Percentiles rank a stretch among this genome's conserved stretches.
phyloP scores from a whole-genome alignment of 208 protist genomes.

The Leishmania gerbilli region DNA sequence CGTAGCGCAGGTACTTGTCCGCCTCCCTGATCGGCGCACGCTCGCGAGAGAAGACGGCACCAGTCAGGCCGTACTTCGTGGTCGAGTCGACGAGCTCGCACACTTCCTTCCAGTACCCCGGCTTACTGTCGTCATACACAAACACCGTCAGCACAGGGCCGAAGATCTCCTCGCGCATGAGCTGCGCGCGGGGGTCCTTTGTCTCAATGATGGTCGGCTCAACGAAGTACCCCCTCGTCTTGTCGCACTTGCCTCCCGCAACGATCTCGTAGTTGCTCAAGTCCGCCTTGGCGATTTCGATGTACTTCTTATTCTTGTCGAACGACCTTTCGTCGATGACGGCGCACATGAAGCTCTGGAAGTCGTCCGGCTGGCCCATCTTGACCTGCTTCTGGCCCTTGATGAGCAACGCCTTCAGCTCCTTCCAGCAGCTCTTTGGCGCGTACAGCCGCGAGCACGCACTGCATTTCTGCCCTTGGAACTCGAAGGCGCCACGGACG shows the following conservation, averaged over 20 bases:
- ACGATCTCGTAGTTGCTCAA: constrained; percentile 68
- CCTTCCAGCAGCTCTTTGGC: constrained; percentile 91
- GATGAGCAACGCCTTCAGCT: constrained; percentile 87
- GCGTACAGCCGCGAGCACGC: constrained; percentile 92
- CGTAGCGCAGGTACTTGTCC: constrained; percentile 71
- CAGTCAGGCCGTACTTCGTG: constrained; percentile 94
- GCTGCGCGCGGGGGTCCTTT: constrained; percentile 83
- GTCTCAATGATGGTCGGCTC: constrained; percentile 95
- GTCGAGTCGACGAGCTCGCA: constrained; percentile 86
- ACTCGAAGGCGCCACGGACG: constrained; percentile 96
- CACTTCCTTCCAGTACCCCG: constrained; percentile 82
- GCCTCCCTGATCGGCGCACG: constrained; percentile 71
- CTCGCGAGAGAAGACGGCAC: constrained; percentile 92
- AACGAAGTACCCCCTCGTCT: constrained; percentile 93
- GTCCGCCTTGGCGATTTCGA: constrained; percentile 93
- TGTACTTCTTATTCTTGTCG: constrained; percentile 93
- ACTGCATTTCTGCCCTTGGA: constrained; percentile 98
- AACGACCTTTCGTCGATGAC: constrained; percentile 97
- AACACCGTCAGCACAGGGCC: constrained; percentile 96
- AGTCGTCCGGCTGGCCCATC: constrained; percentile 94
- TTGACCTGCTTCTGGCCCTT: constrained; percentile 89
- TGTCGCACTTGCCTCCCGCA: constrained; percentile 76
- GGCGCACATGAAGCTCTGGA: constrained; percentile 93
- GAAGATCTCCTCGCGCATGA: constrained; percentile 98
- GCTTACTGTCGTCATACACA: constrained; percentile 93